phyloP scores from a whole-genome alignment of 192 early-diverging fungal species.

The Mortierella antarctica region DNA sequence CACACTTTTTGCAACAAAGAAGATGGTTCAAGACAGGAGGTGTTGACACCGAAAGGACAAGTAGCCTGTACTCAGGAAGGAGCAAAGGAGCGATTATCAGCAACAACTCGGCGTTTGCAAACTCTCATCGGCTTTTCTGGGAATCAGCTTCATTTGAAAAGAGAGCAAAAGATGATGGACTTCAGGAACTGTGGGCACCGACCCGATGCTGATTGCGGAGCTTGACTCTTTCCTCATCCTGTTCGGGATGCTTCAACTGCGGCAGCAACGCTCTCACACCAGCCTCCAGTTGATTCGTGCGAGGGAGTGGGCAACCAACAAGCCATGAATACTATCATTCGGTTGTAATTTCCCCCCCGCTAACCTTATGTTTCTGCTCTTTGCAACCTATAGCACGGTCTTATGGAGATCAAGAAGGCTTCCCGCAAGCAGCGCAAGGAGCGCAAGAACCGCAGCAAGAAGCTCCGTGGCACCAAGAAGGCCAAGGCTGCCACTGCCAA shows the following conservation, averaged over 20 bases:
- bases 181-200: too few species aligned
- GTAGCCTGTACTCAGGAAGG: neutral
- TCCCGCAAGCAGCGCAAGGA: conserved; percentile 99
- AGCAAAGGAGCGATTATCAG: neutral
- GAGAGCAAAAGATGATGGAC: too few species aligned
- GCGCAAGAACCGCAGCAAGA: conserved; percentile 98
- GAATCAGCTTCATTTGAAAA: too few species aligned
- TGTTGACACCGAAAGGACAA: neutral
- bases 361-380: conserved; percentile 6
- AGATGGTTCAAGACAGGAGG: neutral
- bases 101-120: neutral
- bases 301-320: too few species aligned
- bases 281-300: neutral
- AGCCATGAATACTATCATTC: neutral
- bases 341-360: neutral
- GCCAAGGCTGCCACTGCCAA: conserved; percentile 71
- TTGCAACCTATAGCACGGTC: conserved; percentile 52
- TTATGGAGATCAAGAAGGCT: conserved; percentile 72
- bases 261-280: neutral
- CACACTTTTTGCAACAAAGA: neutral
- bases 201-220: too few species aligned
- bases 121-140: neutral
- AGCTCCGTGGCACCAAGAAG: conserved; percentile 97
- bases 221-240: too few species aligned
- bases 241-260: too few species aligned